Conservation (phyloP, 345 rosid genomes). For the Raphanus sativus region DNA sequence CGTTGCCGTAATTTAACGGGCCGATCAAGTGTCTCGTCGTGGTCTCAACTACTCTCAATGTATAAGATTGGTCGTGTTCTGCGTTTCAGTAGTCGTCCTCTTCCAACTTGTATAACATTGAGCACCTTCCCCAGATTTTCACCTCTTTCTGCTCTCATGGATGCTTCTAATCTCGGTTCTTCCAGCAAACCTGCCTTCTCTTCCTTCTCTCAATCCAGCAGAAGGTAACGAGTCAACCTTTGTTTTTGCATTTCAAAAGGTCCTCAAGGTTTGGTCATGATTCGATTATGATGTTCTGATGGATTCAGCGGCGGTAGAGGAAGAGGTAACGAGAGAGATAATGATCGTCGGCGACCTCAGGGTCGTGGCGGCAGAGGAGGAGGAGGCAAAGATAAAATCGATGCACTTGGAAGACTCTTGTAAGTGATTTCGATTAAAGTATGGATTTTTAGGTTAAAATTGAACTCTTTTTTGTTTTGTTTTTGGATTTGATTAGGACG, state of each 20-base stretch:
- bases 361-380: slow-evolving; percentile 53
- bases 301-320: slow-evolving; percentile 50
- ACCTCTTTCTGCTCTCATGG: slow-evolving; percentile 18
- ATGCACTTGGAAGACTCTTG: slow-evolving; percentile 91
- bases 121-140: background rate
- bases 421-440: slow-evolving; percentile 36
- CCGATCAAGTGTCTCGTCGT: background rate
- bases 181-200: slow-evolving; percentile 31
- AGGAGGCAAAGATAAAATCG: slow-evolving; percentile 58
- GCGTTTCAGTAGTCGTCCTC: background rate
- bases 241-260: background rate
- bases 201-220: slow-evolving; percentile 43
- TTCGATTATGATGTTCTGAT: background rate
- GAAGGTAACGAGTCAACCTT: slow-evolving; percentile 37
- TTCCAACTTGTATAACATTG: background rate
- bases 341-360: slow-evolving; percentile 46
- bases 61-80: slow-evolving; percentile 7
- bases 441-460: background rate
- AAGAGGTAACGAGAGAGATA: slow-evolving; percentile 43
- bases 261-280: background rate
- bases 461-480: background rate
- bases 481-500: slow-evolving; percentile 48
- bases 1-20: background rate
- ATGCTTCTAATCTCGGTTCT: slow-evolving; percentile 29
- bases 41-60: background rate